Percentiles rank a stretch among this genome's conserved stretches.
Conservation (phyloP, 2,329 filamentous ascomycete genomes). For the Xylariales sp. region DNA sequence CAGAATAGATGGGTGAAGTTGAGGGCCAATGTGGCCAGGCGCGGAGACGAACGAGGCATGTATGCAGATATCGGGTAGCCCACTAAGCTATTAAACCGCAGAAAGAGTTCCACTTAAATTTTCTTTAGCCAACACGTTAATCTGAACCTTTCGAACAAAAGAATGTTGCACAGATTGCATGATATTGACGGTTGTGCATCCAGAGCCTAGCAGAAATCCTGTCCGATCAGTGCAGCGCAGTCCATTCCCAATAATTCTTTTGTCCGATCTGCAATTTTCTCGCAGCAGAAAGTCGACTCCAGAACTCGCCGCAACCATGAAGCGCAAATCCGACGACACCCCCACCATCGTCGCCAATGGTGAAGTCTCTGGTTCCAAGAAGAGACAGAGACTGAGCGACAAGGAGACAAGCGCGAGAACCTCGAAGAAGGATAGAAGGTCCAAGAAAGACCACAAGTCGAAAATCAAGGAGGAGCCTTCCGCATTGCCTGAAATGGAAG, state of each 20-base stretch:
- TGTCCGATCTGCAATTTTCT: too few relatives aligned
- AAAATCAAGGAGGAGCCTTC: constrained; percentile 12
- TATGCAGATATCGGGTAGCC: too few relatives aligned
- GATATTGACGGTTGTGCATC: too few relatives aligned
- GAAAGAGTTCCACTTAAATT: constrained; percentile 42
- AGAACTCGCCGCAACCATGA: constrained; percentile 10
- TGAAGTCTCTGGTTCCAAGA: constrained; percentile 19
- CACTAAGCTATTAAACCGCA: not conserved
- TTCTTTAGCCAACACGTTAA: constrained; percentile 26
- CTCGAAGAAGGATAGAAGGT: constrained; percentile 13
- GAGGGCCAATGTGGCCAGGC: too few relatives aligned
- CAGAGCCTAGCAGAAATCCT: too few relatives aligned
- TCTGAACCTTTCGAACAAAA: constrained; percentile 31
- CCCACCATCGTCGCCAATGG: constrained; percentile 10
- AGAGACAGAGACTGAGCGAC: constrained; percentile 21
- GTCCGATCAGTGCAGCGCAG: too few relatives aligned
- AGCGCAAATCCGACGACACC: constrained; percentile 25
- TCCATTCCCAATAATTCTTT: too few relatives aligned
- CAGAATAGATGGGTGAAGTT: too few relatives aligned
- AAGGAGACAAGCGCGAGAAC: constrained; percentile 15
- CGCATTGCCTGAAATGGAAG: too few relatives aligned
- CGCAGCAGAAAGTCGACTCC: too few relatives aligned
- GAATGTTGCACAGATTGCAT: too few relatives aligned
- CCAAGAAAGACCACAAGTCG: constrained; percentile 16
- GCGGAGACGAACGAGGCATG: too few relatives aligned